phyloP scores from a whole-genome alignment of 352 stramenopile genomes.

The Globisporangium heterothallicum region DNA sequence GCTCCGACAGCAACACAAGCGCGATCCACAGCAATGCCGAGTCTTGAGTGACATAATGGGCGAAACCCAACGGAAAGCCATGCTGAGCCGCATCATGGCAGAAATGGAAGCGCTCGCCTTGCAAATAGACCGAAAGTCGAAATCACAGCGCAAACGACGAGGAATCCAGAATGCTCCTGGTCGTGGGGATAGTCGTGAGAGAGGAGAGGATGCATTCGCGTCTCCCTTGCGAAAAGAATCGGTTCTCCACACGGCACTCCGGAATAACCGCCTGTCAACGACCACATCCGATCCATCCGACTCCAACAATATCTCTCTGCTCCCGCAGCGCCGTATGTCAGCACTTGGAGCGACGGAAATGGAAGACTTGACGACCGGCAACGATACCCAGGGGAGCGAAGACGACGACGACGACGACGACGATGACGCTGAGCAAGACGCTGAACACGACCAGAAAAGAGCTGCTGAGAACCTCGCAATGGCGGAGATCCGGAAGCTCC shows the following conservation, averaged over 20 bases:
- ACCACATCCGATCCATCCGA: background rate
- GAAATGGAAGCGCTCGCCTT: slow-evolving; percentile 56
- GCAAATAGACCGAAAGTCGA: background rate
- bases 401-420: slow-evolving; percentile 18
- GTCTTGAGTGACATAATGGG: slow-evolving; percentile 50
- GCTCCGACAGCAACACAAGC: slow-evolving; percentile 9
- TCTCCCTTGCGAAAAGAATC: slow-evolving; percentile 1
- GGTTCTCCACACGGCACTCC: background rate
- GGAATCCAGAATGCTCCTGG: background rate
- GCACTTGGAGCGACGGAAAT: slow-evolving; percentile 18
- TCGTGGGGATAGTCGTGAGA: background rate
- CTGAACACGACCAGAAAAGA: slow-evolving; percentile 4
- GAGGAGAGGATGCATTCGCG: background rate
- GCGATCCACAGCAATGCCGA: slow-evolving; percentile 12
- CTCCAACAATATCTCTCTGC: slow-evolving; percentile 10
- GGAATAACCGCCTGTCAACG: background rate
- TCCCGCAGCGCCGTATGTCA: slow-evolving; percentile 35
- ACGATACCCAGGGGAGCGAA: slow-evolving; percentile 2
- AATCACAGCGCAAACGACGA: background rate
- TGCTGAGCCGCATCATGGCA: slow-evolving; percentile 56
- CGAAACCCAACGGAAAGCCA: slow-evolving; percentile 52
- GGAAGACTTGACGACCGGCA: background rate
- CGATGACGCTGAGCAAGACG: slow-evolving; percentile 14
- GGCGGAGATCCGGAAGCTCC: slow-evolving; percentile 20
- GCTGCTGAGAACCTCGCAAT: slow-evolving; percentile 7